A percentile compares a stretch with the other conserved stretches of the same genome.
phyloP scores from a whole-genome alignment of 257 asterid genomes.

The Gentiana macrophylla region DNA sequence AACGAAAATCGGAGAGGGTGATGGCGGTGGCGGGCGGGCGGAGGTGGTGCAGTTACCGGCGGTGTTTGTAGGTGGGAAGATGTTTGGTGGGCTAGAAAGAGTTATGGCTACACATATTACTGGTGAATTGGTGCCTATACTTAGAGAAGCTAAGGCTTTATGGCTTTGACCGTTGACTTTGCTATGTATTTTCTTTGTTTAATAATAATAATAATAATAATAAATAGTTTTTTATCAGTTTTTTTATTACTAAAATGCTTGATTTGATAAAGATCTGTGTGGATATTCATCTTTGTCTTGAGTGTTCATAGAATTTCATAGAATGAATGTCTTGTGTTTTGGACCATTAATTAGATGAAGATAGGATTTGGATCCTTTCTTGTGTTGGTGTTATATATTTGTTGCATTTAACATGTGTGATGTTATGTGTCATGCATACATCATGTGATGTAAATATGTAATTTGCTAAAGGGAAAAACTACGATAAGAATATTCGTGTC shows the following conservation, averaged over 20 bases:
- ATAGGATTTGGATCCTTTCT: too few relatives aligned
- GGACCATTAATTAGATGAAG: too few relatives aligned
- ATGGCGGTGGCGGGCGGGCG: neutral
- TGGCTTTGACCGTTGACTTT: constrained; percentile 55
- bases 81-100: constrained; percentile 74
- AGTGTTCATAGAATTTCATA: too few relatives aligned
- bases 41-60: constrained; percentile 39
- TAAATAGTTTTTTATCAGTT: neutral
- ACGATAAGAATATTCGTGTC: too few relatives aligned
- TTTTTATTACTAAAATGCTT: neutral
- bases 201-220: neutral
- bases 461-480: too few relatives aligned
- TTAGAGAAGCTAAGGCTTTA: constrained; percentile 60
- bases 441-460: too few relatives aligned
- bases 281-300: too few relatives aligned
- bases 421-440: too few relatives aligned
- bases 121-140: constrained; percentile 68
- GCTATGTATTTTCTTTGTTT: neutral
- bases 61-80: constrained; percentile 68
- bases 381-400: too few relatives aligned
- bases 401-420: too few relatives aligned
- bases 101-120: constrained; percentile 67
- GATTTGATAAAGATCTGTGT: too few relatives aligned
- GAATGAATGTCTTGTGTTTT: too few relatives aligned
- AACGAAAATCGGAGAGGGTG: constrained; percentile 4